These are phyloP conservation scores for Cadophora malorum DNA, from an alignment of 2,329 filamentous ascomycete genomes.

Conservation along the genomic window DNA sequence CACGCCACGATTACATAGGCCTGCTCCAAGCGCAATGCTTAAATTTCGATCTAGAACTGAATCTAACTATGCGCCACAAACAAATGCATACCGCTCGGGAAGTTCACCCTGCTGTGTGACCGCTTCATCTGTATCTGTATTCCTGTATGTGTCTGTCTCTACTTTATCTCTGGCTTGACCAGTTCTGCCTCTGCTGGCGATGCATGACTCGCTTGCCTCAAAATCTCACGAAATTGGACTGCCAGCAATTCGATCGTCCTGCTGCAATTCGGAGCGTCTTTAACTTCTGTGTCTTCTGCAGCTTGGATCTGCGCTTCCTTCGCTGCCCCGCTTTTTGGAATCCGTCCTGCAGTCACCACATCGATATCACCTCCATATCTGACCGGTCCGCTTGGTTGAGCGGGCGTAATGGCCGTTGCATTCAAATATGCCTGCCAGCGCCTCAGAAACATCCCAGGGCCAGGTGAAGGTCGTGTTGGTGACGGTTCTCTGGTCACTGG, in stretches of 20 bases:
- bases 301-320: conserved; percentile 13
- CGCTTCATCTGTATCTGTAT: neutral
- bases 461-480: conserved; percentile 45
- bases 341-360: conserved; percentile 12
- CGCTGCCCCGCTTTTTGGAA: neutral
- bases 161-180: neutral
- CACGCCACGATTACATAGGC: neutral
- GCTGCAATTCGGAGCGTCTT: conserved; percentile 15
- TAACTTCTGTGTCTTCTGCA: conserved; percentile 12
- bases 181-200: conserved; percentile 2
- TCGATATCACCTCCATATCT: conserved; percentile 19
- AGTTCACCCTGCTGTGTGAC: no score
- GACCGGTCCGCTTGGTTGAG: conserved; percentile 6
- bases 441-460: conserved; percentile 74
- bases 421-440: conserved; percentile 77
- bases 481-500: conserved; percentile 43
- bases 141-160: neutral
- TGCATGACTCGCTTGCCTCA: conserved; percentile 17
- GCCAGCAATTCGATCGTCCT: conserved; percentile 18
- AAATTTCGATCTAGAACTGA: neutral
- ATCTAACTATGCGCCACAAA: neutral
- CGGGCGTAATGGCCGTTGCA: conserved; percentile 70
- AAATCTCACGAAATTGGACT: conserved; percentile 13
- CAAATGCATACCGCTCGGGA: neutral
- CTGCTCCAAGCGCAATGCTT: neutral